These are phyloP conservation scores for Magnusiomyces paraingens DNA, from an alignment of 1,139 yeast species.

Conservation along the genomic window DNA sequence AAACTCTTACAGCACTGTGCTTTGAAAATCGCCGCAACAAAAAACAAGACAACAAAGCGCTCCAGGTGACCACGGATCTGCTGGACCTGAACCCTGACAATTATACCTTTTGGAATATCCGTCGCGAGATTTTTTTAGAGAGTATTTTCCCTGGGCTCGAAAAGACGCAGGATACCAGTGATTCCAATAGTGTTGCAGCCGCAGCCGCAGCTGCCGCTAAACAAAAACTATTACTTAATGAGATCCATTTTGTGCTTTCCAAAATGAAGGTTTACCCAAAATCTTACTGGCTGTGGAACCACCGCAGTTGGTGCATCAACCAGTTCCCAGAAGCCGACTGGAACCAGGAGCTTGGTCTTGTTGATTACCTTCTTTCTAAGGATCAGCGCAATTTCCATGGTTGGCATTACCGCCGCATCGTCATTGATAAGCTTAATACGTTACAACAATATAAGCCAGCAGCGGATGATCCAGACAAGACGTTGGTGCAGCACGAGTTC, in stretches of 20 bases:
- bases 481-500: slow-evolving; percentile 48
- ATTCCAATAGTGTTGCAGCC: slow-evolving; percentile 12
- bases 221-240: slow-evolving; percentile 45
- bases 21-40: slow-evolving; percentile 27
- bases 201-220: slow-evolving; percentile 4
- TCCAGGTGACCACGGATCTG: slow-evolving; percentile 51
- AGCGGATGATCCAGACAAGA: slow-evolving; percentile 22
- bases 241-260: slow-evolving; percentile 53
- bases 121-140: slow-evolving; percentile 59
- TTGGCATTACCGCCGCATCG: slow-evolving; percentile 86
- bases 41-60: slow-evolving; percentile 38
- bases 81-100: slow-evolving; percentile 74
- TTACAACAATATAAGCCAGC: slow-evolving; percentile 12
- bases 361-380: slow-evolving; percentile 55
- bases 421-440: slow-evolving; percentile 45
- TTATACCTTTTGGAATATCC: slow-evolving; percentile 84
- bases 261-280: slow-evolving; percentile 69
- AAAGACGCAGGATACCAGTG: not conserved
- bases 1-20: slow-evolving; percentile 40
- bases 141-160: slow-evolving; percentile 29
- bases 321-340: slow-evolving; percentile 53
- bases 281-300: slow-evolving; percentile 96
- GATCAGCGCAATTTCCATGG: slow-evolving; percentile 91
- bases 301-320: slow-evolving; percentile 74
- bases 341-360: slow-evolving; percentile 62